Conservation (phyloP, 1,284 basidiomycete species). For the Tylopilus sp. region DNA sequence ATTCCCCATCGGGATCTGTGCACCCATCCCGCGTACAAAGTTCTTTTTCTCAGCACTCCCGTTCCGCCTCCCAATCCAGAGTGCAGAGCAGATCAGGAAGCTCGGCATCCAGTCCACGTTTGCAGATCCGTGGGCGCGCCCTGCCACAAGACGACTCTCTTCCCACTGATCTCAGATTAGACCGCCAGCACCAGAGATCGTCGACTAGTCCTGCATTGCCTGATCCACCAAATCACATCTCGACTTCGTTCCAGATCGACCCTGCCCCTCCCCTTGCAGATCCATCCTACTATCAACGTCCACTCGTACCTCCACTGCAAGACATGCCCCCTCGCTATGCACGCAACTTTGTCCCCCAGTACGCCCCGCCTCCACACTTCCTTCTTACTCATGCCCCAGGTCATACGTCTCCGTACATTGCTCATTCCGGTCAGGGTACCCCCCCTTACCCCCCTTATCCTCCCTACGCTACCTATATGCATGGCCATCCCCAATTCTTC, state of each 20-base stretch:
- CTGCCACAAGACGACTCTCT: conserved; percentile 26
- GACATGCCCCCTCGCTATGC: conserved; percentile 26
- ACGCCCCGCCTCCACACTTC: conserved; percentile 26
- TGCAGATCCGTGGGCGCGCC: conserved; percentile 33
- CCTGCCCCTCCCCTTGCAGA: conserved; percentile 14
- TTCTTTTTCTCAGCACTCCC: conserved; percentile 28
- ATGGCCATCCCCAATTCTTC: conserved; percentile 22
- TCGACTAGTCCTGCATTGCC: conserved; percentile 20
- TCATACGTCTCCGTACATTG: conserved; percentile 27
- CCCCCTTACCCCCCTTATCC: conserved; percentile 33
- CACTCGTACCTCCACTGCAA: conserved; percentile 17
- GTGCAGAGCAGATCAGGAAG: conserved; percentile 41
- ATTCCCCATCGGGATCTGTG: conserved; percentile 28
- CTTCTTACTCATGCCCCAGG: conserved; percentile 21
- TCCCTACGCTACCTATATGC: conserved; percentile 33
- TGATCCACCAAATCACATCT: conserved; percentile 16
- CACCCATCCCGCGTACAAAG: conserved; percentile 35
- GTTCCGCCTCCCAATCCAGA: conserved; percentile 38
- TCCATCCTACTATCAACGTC: conserved; percentile 13
- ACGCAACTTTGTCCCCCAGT: conserved; percentile 20
- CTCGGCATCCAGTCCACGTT: conserved; percentile 40
- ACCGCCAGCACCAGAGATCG: conserved; percentile 16
- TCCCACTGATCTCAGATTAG: conserved; percentile 25
- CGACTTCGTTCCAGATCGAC: conserved; percentile 18
- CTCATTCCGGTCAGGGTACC: conserved; percentile 28